Evolutionary conservation across 768 basidiomycete species (phyloP).

Genomic region (Ephemerocybe angulata): DNA sequence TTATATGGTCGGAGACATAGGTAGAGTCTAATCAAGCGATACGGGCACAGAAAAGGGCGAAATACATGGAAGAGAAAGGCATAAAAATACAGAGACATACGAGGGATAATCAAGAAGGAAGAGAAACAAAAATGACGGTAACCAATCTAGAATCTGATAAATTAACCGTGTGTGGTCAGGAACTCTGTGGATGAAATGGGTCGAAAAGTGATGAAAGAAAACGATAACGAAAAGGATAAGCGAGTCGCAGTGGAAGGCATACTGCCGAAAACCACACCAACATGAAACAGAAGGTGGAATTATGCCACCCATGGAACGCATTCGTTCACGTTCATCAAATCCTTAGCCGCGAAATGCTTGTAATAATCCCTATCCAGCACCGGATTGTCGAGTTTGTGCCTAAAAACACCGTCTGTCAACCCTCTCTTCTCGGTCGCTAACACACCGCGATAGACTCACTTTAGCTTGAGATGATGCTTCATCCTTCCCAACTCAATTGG

Average conservation of each 20-base stretch:
- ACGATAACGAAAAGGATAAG: not conserved
- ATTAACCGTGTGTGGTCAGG: not conserved
- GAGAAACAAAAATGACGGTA: not conserved
- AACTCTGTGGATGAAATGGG: too few relatives aligned
- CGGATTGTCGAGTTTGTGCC: conserved; percentile 19
- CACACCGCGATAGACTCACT: conserved; percentile 13
- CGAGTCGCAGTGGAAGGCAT: not conserved
- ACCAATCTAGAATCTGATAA: not conserved
- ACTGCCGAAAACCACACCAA: too few relatives aligned
- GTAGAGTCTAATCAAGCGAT: too few relatives aligned
- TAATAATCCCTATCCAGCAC: conserved; percentile 27
- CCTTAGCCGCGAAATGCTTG: conserved; percentile 21
- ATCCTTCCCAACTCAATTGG: conserved; percentile 25
- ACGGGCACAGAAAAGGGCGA: too few relatives aligned
- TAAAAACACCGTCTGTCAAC: conserved; percentile 3
- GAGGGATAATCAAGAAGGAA: too few relatives aligned
- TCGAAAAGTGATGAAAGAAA: not conserved
- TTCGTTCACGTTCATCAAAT: not conserved
- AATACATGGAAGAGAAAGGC: too few relatives aligned
- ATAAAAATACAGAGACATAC: not conserved
- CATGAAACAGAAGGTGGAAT: too few relatives aligned
- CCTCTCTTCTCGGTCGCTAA: not conserved
- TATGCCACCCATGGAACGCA: not conserved
- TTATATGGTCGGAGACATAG: too few relatives aligned
- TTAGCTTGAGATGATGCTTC: conserved; percentile 26